Base-by-base conservation (phyloP, 2,329 filamentous ascomycete genomes). In the Capronia coronata region DNA sequence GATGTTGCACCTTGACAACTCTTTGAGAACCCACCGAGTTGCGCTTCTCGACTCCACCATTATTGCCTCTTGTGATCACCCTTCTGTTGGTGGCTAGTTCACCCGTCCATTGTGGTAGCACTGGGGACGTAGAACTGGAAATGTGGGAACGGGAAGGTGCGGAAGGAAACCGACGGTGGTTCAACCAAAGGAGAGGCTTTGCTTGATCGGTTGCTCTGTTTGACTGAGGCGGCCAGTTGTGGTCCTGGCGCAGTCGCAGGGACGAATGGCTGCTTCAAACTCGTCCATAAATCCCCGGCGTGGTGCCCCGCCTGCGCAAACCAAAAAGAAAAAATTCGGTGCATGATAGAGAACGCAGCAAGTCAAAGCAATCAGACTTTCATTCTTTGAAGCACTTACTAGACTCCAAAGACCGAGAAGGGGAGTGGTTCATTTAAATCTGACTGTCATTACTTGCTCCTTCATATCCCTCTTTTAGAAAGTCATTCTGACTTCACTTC, bases 321-420 rank as follows among this genome's bases (percentile, higher is more conserved):
- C 38, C 19, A 41, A 25, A 41, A 41, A 41, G 22, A 41, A 41
- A 41, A 41, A 41, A 41, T 37, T 37, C 13, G 16, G 34, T 18
- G n/a, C 34, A 37, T 19, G 34, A 9, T 18, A 19, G 18, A 18
- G 34, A 19, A 19, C 34, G 34, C 7, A 5, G 34, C 34, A 3
- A 19, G 34, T 37, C 34, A 37, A 37, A 18, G 14, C 34, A 37
- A 37, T 16, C n/a, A n/a, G n/a, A 37, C 34, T 37, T 19, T 7
- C 34, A 19, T 18, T 37, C 34, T 19, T 41, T 30, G 48, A 51
- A 43, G 43, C 13, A 34, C 14, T 13, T 45, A 30, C 32, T 34
- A 39, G 13, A 35, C 35, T 38, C 3, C n/a, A 14, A 38, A n/a
- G 13, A 4, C 5, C 16, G 35, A 43, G 7, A n/a, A 32, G 29